phyloP scores from a whole-genome alignment of 2,329 filamentous ascomycete species.

The Ophiostoma fasciatum region DNA sequence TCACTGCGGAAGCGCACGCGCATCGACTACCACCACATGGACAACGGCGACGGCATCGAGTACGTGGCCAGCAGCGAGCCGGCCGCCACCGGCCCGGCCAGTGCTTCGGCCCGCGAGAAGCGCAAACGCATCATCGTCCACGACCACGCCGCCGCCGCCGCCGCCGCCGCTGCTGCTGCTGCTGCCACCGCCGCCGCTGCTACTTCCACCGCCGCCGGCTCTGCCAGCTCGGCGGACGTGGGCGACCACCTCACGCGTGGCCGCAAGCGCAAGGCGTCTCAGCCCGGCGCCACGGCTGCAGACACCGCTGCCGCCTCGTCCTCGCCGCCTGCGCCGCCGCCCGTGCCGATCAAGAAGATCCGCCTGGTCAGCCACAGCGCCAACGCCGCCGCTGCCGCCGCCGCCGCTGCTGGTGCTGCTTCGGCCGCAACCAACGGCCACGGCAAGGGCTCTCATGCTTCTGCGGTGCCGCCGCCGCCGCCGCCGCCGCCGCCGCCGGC shows the following conservation, averaged over 20 bases:
- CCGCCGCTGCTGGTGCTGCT: background rate
- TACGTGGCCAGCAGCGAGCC: conserved; percentile 1
- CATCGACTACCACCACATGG: conserved; percentile 42
- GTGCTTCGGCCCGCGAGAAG: conserved; percentile 19
- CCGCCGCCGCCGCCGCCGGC: background rate
- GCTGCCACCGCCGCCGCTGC: background rate
- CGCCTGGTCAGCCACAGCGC: conserved; percentile 15
- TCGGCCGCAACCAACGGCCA: background rate
- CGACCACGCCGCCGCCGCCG: background rate
- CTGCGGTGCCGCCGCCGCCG: too few relatives aligned
- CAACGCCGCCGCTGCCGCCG: background rate
- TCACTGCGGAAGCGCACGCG: conserved; percentile 41
- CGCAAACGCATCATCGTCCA: conserved; percentile 7
- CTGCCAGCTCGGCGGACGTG: too few relatives aligned
- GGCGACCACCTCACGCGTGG: too few relatives aligned
- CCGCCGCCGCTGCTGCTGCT: background rate
- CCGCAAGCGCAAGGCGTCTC: conserved; percentile 17
- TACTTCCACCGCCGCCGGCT: too few relatives aligned
- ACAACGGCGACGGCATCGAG: conserved; percentile 27
- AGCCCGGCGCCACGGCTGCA: too few relatives aligned
- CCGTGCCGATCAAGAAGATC: conserved; percentile 21
- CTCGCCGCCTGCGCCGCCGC: conserved; percentile 14
- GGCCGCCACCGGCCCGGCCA: conserved; percentile 4
- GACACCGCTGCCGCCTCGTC: too few relatives aligned
- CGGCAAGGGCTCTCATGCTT: too few relatives aligned